Conservation (phyloP, 805 yeast species). For the Starmerella bacillaris region DNA sequence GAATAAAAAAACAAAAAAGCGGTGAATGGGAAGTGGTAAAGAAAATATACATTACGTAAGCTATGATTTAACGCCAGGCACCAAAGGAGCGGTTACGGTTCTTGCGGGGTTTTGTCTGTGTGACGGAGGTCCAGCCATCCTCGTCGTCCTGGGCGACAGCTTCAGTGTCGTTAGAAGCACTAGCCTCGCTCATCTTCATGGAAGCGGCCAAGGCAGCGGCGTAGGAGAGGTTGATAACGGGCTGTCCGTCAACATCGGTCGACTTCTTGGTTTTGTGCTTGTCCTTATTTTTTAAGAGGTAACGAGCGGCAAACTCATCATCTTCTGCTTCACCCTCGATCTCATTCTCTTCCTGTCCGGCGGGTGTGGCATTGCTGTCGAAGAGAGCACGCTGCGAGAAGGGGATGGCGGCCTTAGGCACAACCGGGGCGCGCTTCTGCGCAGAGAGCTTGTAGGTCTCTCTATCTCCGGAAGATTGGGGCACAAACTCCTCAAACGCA, state of each 20-base stretch:
- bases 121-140: conserved; percentile 19
- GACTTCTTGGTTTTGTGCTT: conserved; percentile 4
- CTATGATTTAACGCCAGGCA: conserved; percentile 7
- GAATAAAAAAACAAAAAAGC: no score
- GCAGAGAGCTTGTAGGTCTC: conserved; percentile 4
- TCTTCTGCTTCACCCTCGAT: conserved; percentile 18
- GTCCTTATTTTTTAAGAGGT: conserved; percentile 14
- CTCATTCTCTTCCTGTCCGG: conserved; percentile 1
- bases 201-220: conserved; percentile 18
- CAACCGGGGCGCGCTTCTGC: conserved; percentile 13
- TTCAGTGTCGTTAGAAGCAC: conserved; percentile 4
- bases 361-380: conserved; percentile 1
- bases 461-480: conserved; percentile 1
- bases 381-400: conserved; percentile 13
- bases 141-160: conserved; percentile 12
- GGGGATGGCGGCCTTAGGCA: conserved; percentile 17
- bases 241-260: conserved; percentile 8
- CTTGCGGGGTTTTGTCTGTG: conserved; percentile 10
- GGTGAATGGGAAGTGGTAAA: no score
- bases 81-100: conserved; percentile 15
- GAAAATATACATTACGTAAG: no score
- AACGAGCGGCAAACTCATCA: conserved; percentile 19
- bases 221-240: conserved; percentile 14
- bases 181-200: conserved; percentile 13
- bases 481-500: conserved; percentile 17